Evolutionary conservation across 495 filamentous ascomycete genomes (phyloP).

Genomic region (Cercophora sp.): DNA sequence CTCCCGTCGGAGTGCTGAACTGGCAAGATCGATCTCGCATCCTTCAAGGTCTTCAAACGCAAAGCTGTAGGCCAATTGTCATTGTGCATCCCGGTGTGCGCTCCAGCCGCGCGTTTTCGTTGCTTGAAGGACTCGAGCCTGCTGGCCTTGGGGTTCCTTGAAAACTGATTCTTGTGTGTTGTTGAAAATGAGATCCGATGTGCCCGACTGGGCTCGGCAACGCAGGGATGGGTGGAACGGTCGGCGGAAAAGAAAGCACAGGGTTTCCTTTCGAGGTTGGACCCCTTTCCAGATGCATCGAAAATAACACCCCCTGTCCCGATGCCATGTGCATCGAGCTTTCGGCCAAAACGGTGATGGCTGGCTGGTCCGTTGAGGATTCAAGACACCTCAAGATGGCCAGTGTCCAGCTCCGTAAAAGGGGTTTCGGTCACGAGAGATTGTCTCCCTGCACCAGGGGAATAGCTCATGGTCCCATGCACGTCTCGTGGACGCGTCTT

Average conservation of each 20-base stretch:
- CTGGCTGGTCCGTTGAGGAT: too few relatives aligned
- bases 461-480: conserved; percentile 1
- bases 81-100: too few relatives aligned
- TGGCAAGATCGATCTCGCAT: background rate
- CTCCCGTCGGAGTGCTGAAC: background rate
- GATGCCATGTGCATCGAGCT: background rate
- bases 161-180: too few relatives aligned
- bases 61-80: too few relatives aligned
- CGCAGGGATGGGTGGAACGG: conserved; percentile 6
- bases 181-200: too few relatives aligned
- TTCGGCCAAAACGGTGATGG: conserved; percentile 6
- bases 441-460: conserved; percentile 7
- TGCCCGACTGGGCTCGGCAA: background rate
- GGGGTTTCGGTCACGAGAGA: conserved; percentile 1
- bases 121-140: too few relatives aligned
- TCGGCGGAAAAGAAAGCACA: conserved; percentile 1
- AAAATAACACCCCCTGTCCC: conserved; percentile 5
- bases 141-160: too few relatives aligned
- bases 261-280: conserved; percentile 6
- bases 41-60: background rate
- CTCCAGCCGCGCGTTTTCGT: too few relatives aligned
- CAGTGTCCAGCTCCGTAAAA: too few relatives aligned
- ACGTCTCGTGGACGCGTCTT: conserved; percentile 6
- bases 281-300: conserved; percentile 17
- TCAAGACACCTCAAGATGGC: too few relatives aligned